phyloP scores from a whole-genome alignment of 1,284 basidiomycete species.

The Apiotrichum gamsii region DNA sequence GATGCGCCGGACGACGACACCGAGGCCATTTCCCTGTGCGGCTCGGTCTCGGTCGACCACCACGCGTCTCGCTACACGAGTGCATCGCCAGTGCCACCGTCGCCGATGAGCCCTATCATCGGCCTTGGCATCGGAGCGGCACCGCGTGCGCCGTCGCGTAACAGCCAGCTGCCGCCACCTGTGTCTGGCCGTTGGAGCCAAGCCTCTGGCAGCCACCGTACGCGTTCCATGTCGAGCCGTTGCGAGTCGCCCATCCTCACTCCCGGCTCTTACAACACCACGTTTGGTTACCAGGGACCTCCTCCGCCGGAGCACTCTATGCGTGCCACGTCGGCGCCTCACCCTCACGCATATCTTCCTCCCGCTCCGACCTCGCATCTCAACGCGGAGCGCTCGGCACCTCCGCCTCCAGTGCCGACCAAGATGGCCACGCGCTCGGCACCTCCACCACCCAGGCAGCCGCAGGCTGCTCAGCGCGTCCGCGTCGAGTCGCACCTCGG shows the following conservation, averaged over 20 bases:
- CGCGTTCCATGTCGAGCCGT: constrained; percentile 11
- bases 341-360: not conserved
- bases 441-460: constrained; percentile 12
- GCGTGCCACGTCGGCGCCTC: not conserved
- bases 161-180: constrained; percentile 8
- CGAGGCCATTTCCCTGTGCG: constrained; percentile 30
- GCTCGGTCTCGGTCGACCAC: constrained; percentile 30
- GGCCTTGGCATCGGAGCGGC: constrained; percentile 10
- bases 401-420: not conserved
- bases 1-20: constrained; percentile 54
- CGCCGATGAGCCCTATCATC: constrained; percentile 16
- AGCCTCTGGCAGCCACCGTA: constrained; percentile 11
- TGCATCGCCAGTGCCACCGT: constrained; percentile 13
- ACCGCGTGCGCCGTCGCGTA: constrained; percentile 11
- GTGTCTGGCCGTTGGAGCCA: constrained; percentile 21
- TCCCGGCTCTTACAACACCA: constrained; percentile 8
- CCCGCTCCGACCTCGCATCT: constrained; percentile 1
- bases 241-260: constrained; percentile 22
- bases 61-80: constrained; percentile 2
- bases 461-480: constrained; percentile 18
- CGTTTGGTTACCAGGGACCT: too few species aligned
- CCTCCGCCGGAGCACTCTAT: too few species aligned
- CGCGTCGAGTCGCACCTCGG: constrained; percentile 26
- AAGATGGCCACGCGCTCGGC: constrained; percentile 4
- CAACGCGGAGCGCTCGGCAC: constrained; percentile 10